Evolutionary conservation across 441 rosid species (phyloP), one percentile per base, ranked within the genome.

Genomic region (Biscutella laevigata): DNA sequence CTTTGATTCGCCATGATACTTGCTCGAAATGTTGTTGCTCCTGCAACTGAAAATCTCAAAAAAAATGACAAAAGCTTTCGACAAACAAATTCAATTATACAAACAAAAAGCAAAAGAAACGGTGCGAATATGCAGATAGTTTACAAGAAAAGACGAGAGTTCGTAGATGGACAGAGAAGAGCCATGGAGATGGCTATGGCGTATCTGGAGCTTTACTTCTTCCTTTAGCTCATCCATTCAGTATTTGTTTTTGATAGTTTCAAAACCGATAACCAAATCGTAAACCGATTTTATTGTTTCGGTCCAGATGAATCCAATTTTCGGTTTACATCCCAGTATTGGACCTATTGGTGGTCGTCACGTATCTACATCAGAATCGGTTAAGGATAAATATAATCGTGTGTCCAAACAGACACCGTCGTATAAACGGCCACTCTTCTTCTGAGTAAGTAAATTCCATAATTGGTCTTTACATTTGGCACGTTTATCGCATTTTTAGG

Each of bases 121-220:
- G n/a, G n/a, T n/a, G n/a, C n/a, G n/a, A n/a, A n/a, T n/a, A n/a
- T n/a, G n/a, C n/a, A n/a, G 38, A 53, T 2, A 12, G 30, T 0
- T 42, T 4, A 87, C 94, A 77, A 67, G 72, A 64, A 59, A 46
- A 60, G 34, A 63, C 53, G 72, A 57, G 28, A 62, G 26, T 37
- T 46, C 4, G 74, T 37, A 61, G 64, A 70, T 25, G 69, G 51
- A 52, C 70, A 82, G 61, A 71, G 72, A 70, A 78, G 69, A 61
- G 68, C 77, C 86, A n/a, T n/a, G n/a, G n/a, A n/a, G n/a, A 80
- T 61, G 20, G 63, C 39, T 46, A 59, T 59, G 65, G 54, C 70
- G 60, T 57, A 33, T 24, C 14, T 36, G 6, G 29, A 53, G 62
- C 67, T 15, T 40, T n/a, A 9, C 54, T 28, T 47, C 35, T 17